Evolutionary conservation across 1,139 yeast species (phyloP), one percentile per base, ranked within the genome.

Genomic region (Lodderomyces parapsilosis): DNA sequence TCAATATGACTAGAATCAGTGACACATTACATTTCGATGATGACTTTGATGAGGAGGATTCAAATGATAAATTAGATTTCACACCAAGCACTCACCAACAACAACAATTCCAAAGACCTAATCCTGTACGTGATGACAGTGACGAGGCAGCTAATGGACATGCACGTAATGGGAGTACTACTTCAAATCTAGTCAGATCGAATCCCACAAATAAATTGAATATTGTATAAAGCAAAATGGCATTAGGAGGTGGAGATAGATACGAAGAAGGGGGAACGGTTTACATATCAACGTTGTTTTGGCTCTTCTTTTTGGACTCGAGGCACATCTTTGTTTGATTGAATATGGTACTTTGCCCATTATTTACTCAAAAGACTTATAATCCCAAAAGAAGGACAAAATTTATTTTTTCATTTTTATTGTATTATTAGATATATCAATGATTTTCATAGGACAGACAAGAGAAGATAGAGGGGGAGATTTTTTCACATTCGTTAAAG

Each of bases 151-250:
- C 24, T 6, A 19, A 19, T n/a, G 36, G 36, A 11, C 32, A 36
- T 46, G 54, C 54, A 35, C 65, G 73, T 47, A 54, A 63, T 38
- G 59, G 60, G 36, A 64, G 66, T 3, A 55, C 53, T 35, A 48
- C 55, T 46, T 62, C 71, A 8, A 56, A 55, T 34, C 55, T 63
- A 28, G 48, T 44, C 6, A 37, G 38, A 15, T 56, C 58, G 37
- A 57, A 55, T 22, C 73, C 73, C 14, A 66, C 68, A n/a, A 54
- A 55, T 20, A 57, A 63, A 33, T 61, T 59, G 44, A 61, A 63
- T 36, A 55, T 68, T 45, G 54, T 66, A 40, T 67, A 43, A 27
- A 3, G 15, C 3, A 17, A 9, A 17, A 27, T 3, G 13, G 31
- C 6, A 17, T n/a, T 7, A 27, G 15, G 13, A 9, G 31, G 13